These are phyloP conservation scores for Trichophyton verrucosum DNA, from an alignment of 2,329 filamentous ascomycete genomes.

Conservation along the genomic window DNA sequence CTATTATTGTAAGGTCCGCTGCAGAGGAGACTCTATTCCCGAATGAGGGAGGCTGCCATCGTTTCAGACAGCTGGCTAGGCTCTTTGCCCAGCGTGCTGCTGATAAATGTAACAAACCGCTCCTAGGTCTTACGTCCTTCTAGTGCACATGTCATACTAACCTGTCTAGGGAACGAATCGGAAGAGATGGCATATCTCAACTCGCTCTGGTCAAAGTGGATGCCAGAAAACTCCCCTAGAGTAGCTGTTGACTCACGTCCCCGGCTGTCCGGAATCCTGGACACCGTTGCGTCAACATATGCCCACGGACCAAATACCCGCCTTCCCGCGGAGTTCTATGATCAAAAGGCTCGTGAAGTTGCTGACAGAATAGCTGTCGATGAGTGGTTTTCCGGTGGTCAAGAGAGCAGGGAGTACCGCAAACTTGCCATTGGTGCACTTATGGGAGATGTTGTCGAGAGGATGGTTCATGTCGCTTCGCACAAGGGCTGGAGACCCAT, in stretches of 20 bases:
- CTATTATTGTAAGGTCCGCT: conserved; percentile 52
- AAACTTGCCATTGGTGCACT: conserved; percentile 73
- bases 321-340: conserved; percentile 79
- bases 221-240: conserved; percentile 55
- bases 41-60: conserved; percentile 61
- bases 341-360: conserved; percentile 54
- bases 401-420: conserved; percentile 77
- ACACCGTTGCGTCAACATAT: conserved; percentile 78
- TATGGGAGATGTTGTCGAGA: conserved; percentile 67
- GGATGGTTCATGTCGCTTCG: conserved; percentile 56
- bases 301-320: conserved; percentile 71
- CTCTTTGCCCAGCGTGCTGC: conserved; percentile 62
- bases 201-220: conserved; percentile 66
- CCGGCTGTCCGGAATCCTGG: conserved; percentile 79
- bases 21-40: conserved; percentile 69
- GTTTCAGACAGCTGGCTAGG: conserved; percentile 56
- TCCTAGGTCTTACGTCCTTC: background rate
- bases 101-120: conserved; percentile 42
- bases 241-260: conserved; percentile 78
- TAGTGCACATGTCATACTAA: conserved; percentile 1
- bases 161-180: conserved; percentile 47
- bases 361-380: conserved; percentile 66
- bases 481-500: conserved; percentile 46
- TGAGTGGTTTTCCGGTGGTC: conserved; percentile 86
- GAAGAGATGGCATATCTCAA: conserved; percentile 77